A percentile compares a stretch with the other conserved stretches of the same genome.
Evolutionary conservation across 1,139 yeast genomes (phyloP).

Genomic region (Meyerozyma carpophila): DNA sequence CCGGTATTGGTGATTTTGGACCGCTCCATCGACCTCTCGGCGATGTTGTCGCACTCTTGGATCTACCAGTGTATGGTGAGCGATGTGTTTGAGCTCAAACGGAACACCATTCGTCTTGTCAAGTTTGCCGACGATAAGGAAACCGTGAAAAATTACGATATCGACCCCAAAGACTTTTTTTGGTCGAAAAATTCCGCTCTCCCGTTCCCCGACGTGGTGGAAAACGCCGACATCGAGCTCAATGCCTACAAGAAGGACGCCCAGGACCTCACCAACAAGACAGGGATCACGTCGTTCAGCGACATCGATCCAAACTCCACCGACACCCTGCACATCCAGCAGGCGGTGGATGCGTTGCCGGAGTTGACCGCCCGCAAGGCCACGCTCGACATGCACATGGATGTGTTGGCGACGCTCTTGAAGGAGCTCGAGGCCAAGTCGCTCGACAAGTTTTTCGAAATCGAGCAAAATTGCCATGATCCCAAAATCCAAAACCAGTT

Average conservation of each 20-base stretch:
- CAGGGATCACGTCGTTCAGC: slow-evolving; percentile 65
- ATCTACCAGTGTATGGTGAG: slow-evolving; percentile 94
- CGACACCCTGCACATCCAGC: slow-evolving; percentile 75
- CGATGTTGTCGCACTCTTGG: slow-evolving; percentile 98
- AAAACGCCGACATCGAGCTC: slow-evolving; percentile 82
- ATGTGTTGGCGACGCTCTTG: slow-evolving; percentile 78
- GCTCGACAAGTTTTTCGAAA: slow-evolving; percentile 85
- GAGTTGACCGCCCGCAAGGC: slow-evolving; percentile 85
- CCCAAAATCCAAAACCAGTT: slow-evolving; percentile 58
- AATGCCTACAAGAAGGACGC: slow-evolving; percentile 83
- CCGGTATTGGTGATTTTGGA: slow-evolving; percentile 80
- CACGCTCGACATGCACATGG: slow-evolving; percentile 95
- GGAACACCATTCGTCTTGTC: slow-evolving; percentile 59
- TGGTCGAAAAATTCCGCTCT: slow-evolving; percentile 80
- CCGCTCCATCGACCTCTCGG: slow-evolving; percentile 81
- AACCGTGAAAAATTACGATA: slow-evolving; percentile 60
- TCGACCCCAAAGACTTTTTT: slow-evolving; percentile 89
- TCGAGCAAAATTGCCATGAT: slow-evolving; percentile 73
- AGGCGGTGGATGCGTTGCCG: slow-evolving; percentile 88
- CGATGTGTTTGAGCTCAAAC: slow-evolving; percentile 77
- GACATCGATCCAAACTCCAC: slow-evolving; percentile 64
- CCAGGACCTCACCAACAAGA: slow-evolving; percentile 70
- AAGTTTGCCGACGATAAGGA: slow-evolving; percentile 26
- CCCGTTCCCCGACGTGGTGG: slow-evolving; percentile 98
- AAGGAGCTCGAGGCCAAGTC: slow-evolving; percentile 80